Conservation (phyloP, 2,329 filamentous ascomycete species). For the Neopestalotiopsis sp. region DNA sequence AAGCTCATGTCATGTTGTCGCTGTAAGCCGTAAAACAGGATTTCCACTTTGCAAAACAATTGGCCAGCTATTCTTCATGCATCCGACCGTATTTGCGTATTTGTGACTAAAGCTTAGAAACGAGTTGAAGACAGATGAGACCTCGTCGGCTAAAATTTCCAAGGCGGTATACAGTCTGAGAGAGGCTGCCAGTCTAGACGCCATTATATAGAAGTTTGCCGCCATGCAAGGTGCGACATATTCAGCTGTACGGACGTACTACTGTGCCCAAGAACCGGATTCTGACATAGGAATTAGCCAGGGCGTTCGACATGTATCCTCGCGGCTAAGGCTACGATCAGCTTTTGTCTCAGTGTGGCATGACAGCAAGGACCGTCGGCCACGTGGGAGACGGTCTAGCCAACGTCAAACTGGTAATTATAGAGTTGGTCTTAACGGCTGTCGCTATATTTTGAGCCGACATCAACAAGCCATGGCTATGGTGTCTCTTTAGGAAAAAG, state of each 20-base stretch:
- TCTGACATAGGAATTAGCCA: background rate
- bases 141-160: background rate
- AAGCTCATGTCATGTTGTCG: too few species aligned
- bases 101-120: background rate
- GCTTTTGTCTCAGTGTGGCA: conserved; percentile 10
- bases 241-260: background rate
- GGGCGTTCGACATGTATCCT: background rate
- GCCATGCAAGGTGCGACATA: background rate
- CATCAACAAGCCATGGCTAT: background rate
- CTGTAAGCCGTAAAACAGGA: too few species aligned
- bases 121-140: background rate
- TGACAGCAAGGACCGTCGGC: background rate
- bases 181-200: background rate
- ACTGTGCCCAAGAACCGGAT: background rate
- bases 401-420: background rate
- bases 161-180: background rate
- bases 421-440: background rate
- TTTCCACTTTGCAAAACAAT: background rate
- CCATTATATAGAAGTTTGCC: background rate
- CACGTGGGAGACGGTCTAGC: background rate
- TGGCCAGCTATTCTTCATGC: background rate
- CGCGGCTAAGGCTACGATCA: background rate
- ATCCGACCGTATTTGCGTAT: background rate
- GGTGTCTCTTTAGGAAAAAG: background rate
- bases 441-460: background rate